Evolutionary conservation across 495 filamentous ascomycete species (phyloP), one percentile per base, ranked within the genome.

Genomic region (Margaritispora aquatica): DNA sequence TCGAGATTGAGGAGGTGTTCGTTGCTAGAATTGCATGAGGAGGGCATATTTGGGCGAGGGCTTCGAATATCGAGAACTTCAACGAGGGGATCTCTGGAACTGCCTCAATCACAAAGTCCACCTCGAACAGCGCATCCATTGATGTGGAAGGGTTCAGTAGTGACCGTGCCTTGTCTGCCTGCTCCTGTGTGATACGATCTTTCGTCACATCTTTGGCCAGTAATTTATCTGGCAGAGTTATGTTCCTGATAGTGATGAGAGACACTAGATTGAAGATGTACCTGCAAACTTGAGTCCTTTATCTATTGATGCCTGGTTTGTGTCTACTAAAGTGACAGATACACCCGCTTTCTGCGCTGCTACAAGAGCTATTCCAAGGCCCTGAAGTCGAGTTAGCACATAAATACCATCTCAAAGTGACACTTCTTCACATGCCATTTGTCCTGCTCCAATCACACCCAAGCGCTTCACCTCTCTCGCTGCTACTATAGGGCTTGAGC

Each of bases 51-150:
- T 89, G 75, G 2, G 94, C 92, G 11, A 99, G 81, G 63, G 85
- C 79, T 61, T 84, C 76, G 77, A 99, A 99, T 50, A 99, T 95
- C 61, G 82, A 81, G 48, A 84, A 84, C 73, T 99, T 99, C 55
- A 99, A 80, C 47, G 85, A 75, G 13, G 86, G 84, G 47, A 95
- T 95, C 77, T 99, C 94, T 26, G 94, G 94, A 13, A 97, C 92
- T 29, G 94, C 94, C 76, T 99, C 94, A 71, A 99, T 96, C 27
- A 97, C 84, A 70, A 97, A 97, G 77, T 99, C 94, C n/a, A 88
- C 86, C 3, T 82, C 79, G n/a, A 82, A 82, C 17, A 97, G 85
- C 58, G 85, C 81, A 27, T 92, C 88, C 67, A 97, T 82, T 3
- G 82, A 81, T 2, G 89, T 88, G 41, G 82, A 85, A 11, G 90